Evolutionary conservation across 2,329 filamentous ascomycete species (phyloP).

Genomic region (Beauveria australis): DNA sequence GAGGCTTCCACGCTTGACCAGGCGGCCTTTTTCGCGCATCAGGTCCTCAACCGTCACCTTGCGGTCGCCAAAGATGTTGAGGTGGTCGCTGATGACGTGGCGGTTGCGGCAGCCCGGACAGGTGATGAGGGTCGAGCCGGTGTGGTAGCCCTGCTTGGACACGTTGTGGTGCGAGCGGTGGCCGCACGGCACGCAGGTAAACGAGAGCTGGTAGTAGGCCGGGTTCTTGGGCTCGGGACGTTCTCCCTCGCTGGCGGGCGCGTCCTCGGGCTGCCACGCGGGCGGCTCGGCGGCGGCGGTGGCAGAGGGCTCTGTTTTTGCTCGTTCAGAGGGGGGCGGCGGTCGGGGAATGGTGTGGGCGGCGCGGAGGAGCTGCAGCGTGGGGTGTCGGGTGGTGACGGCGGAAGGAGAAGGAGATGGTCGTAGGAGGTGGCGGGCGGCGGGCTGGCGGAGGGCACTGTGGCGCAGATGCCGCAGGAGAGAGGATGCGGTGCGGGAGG

Average conservation of each 20-base stretch:
- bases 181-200: slow-evolving; percentile 85
- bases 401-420: slow-evolving; percentile 6
- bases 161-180: slow-evolving; percentile 75
- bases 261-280: slow-evolving; percentile 12
- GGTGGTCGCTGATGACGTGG: slow-evolving; percentile 86
- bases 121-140: slow-evolving; percentile 78
- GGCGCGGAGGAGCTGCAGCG: slow-evolving; percentile 18
- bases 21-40: slow-evolving; percentile 63
- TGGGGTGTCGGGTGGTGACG: slow-evolving; percentile 10
- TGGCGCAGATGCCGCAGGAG: slow-evolving; percentile 13
- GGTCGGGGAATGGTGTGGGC: slow-evolving; percentile 31
- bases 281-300: background rate
- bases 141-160: slow-evolving; percentile 91
- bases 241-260: slow-evolving; percentile 21
- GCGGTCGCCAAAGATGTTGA: slow-evolving; percentile 67
- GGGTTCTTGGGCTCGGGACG: slow-evolving; percentile 29
- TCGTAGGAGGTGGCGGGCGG: slow-evolving; percentile 3
- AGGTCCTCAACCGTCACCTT: slow-evolving; percentile 68
- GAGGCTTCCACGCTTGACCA: slow-evolving; percentile 63
- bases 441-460: slow-evolving; percentile 10
- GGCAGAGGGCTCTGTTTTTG: background rate
- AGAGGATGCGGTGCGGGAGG: slow-evolving; percentile 18
- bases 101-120: slow-evolving; percentile 81
- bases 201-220: slow-evolving; percentile 78
- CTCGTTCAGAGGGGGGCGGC: slow-evolving; percentile 13